phyloP scores from a whole-genome alignment of 116 monocot genomes.

The Papilionanthe hybrid region DNA sequence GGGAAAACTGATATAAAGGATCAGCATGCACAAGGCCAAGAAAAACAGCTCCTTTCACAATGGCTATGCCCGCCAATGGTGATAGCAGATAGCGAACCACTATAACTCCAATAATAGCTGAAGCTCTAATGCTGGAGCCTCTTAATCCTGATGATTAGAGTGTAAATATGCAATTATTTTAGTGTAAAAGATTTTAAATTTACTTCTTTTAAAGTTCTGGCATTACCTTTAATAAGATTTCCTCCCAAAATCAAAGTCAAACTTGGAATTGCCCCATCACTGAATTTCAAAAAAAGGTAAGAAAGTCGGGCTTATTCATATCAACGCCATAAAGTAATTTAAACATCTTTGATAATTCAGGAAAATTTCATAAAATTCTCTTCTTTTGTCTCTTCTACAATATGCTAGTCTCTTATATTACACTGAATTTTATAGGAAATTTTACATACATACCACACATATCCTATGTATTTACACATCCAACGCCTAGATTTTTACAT shows the following conservation, averaged over 20 bases:
- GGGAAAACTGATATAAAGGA: conserved; percentile 56
- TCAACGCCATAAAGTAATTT: too few species aligned
- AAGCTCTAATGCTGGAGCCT: conserved; percentile 13
- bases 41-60: conserved; percentile 32
- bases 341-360: too few species aligned
- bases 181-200: not conserved
- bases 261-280: conserved; percentile 49
- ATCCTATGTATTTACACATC: too few species aligned
- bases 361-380: too few species aligned
- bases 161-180: not conserved
- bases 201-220: too few species aligned
- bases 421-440: too few species aligned
- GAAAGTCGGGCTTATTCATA: not conserved
- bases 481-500: too few species aligned
- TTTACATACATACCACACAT: too few species aligned
- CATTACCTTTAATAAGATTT: conserved; percentile 42
- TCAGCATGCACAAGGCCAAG: conserved; percentile 37
- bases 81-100: conserved; percentile 39
- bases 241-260: conserved; percentile 51
- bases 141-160: conserved; percentile 22
- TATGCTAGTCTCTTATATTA: too few species aligned
- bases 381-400: too few species aligned
- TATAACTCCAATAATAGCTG: conserved; percentile 29
- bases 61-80: conserved; percentile 30
- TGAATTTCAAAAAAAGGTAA: conserved; percentile 6